Evolutionary conservation across 2,329 filamentous ascomycete genomes (phyloP).

Genomic region (Torrubiellomyces zombiae): DNA sequence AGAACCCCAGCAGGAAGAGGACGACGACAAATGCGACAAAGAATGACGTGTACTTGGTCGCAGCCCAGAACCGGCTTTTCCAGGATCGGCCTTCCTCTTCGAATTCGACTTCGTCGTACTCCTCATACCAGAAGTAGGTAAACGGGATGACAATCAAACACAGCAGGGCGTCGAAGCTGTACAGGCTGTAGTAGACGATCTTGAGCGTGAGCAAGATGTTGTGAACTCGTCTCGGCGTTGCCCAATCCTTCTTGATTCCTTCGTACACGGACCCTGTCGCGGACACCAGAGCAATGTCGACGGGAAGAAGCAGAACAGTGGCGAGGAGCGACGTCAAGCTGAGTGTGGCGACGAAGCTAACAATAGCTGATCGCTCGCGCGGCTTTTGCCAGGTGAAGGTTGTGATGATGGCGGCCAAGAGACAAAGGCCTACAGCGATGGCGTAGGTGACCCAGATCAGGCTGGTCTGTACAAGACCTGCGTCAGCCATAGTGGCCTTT

Average conservation of each 20-base stretch:
- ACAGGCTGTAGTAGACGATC: constrained; percentile 82
- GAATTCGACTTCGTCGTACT: constrained; percentile 81
- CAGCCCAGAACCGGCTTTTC: constrained; percentile 58
- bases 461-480: constrained; percentile 61
- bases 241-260: constrained; percentile 88
- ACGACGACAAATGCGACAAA: constrained; percentile 69
- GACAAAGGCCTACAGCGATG: constrained; percentile 59
- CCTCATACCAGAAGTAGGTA: constrained; percentile 95
- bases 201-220: constrained; percentile 66
- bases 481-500: constrained; percentile 25
- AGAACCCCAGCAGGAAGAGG: constrained; percentile 84
- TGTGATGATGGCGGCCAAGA: constrained; percentile 65
- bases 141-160: constrained; percentile 87
- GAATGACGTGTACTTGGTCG: constrained; percentile 75
- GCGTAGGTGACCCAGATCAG: constrained; percentile 93
- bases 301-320: constrained; percentile 79
- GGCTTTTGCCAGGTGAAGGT: constrained; percentile 86
- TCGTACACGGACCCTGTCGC: constrained; percentile 61
- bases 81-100: constrained; percentile 66
- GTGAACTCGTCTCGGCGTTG: constrained; percentile 63
- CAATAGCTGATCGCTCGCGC: constrained; percentile 65
- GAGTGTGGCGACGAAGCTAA: constrained; percentile 73
- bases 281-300: constrained; percentile 89
- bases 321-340: constrained; percentile 78
- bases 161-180: constrained; percentile 77